These are phyloP conservation scores for Macrophomina tecta DNA, from an alignment of 2,329 filamentous ascomycete species.

Conservation along the genomic window DNA sequence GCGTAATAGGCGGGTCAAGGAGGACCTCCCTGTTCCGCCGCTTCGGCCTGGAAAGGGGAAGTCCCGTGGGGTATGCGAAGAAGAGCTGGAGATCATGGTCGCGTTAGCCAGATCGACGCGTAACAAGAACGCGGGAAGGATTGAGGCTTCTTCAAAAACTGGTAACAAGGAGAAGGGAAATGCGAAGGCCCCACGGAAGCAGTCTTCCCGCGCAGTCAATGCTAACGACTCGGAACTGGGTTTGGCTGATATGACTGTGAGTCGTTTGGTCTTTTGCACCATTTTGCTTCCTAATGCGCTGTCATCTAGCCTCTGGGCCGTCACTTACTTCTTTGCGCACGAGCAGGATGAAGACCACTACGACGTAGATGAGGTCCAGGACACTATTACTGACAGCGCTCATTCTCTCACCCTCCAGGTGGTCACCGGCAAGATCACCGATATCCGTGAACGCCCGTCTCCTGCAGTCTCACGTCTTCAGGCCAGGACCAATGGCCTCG, in stretches of 20 bases:
- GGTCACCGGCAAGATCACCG: not conserved
- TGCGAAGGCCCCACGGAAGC: too few relatives aligned
- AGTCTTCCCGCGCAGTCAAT: not conserved
- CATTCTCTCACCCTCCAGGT: not conserved
- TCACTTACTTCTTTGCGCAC: not conserved
- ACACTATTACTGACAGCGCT: not conserved
- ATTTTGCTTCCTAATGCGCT: not conserved
- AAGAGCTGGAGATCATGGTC: not conserved
- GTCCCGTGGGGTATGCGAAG: not conserved
- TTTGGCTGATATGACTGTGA: not conserved
- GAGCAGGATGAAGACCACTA: not conserved
- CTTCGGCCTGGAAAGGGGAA: slow-evolving; percentile 7
- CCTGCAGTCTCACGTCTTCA: not conserved
- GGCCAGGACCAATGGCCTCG: not conserved
- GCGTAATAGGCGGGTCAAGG: not conserved
- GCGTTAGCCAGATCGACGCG: not conserved
- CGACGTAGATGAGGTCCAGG: not conserved
- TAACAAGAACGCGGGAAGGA: not conserved
- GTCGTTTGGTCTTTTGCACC: not conserved
- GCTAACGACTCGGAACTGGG: not conserved
- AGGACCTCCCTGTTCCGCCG: slow-evolving; percentile 14
- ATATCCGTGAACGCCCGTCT: not conserved
- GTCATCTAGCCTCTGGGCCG: not conserved
- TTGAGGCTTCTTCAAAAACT: not conserved
- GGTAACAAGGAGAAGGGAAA: too few relatives aligned